Conservation (phyloP, 345 rosid species). For the Isatis tinctoria region DNA sequence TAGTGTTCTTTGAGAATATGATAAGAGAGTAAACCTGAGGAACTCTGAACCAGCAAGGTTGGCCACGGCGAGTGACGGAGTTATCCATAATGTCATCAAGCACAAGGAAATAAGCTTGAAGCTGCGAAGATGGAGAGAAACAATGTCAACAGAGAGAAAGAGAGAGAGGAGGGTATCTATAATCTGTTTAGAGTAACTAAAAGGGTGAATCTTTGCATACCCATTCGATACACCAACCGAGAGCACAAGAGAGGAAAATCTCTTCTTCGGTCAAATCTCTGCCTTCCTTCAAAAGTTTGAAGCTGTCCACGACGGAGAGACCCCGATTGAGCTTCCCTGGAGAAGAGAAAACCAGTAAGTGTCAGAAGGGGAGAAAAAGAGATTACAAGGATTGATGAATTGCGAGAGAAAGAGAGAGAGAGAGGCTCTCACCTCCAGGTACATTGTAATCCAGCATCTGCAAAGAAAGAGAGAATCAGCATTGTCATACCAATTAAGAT, state of each 20-base stretch:
- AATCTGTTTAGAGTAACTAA: background rate
- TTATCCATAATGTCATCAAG: conserved; percentile 85
- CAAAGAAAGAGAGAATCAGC: conserved; percentile 11
- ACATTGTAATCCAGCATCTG: conserved; percentile 96
- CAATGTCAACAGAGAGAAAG: background rate
- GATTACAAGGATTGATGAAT: background rate
- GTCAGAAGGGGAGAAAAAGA: background rate
- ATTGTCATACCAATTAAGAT: background rate
- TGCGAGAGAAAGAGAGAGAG: background rate
- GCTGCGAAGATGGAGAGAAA: conserved; percentile 38
- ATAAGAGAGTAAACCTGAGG: conserved; percentile 47
- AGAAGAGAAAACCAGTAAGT: background rate
- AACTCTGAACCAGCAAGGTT: conserved; percentile 80
- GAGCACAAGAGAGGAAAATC: conserved; percentile 60
- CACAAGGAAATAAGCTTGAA: conserved; percentile 77
- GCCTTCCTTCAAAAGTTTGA: conserved; percentile 61
- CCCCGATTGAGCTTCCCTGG: conserved; percentile 94
- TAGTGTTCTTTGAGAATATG: background rate
- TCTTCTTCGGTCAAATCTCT: conserved; percentile 61
- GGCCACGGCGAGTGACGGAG: conserved; percentile 81
- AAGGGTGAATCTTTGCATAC: conserved; percentile 32
- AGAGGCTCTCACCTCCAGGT: conserved; percentile 63
- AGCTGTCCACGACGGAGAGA: conserved; percentile 81
- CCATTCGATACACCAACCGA: conserved; percentile 95
- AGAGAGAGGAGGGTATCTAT: background rate